A percentile compares a stretch with the other conserved stretches of the same genome.
Evolutionary conservation across 2,329 filamentous ascomycete species (phyloP).

Genomic region (Fusarium caatingaense): DNA sequence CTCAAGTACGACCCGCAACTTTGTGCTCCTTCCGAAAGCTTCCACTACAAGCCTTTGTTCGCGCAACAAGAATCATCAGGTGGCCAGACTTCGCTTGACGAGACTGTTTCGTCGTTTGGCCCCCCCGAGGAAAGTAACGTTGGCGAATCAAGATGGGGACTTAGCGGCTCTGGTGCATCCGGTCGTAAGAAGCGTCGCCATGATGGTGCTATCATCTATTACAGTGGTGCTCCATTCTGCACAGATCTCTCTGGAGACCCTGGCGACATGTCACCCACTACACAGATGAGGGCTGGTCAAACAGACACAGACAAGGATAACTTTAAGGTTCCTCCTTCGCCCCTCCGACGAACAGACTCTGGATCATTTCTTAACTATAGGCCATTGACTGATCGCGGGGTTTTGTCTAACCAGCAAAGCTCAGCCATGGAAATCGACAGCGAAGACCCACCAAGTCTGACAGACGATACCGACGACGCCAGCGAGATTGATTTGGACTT

Average conservation of each 20-base stretch:
- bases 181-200: conserved; percentile 65
- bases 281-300: conserved; percentile 60
- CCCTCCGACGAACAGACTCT: conserved; percentile 58
- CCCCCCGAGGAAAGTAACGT: conserved; percentile 61
- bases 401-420: conserved; percentile 20
- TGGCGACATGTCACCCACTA: conserved; percentile 60
- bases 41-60: conserved; percentile 75
- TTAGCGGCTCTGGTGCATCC: conserved; percentile 61
- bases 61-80: conserved; percentile 61
- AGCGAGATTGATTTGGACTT: conserved; percentile 60
- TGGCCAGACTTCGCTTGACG: conserved; percentile 60
- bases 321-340: conserved; percentile 39
- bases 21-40: conserved; percentile 58
- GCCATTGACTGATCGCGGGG: conserved; percentile 59
- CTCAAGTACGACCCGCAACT: conserved; percentile 56
- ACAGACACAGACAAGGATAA: conserved; percentile 45
- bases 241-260: conserved; percentile 80
- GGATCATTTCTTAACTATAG: conserved; percentile 63
- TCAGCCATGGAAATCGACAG: conserved; percentile 48
- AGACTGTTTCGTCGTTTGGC: conserved; percentile 61
- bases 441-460: conserved; percentile 46
- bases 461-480: conserved; percentile 51
- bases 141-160: conserved; percentile 59
- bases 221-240: conserved; percentile 82
- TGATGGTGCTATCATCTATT: conserved; percentile 85